Base-by-base conservation (phyloP, 371 early-diverging fungal genomes). In the Vairimorpha ceranae region DNA sequence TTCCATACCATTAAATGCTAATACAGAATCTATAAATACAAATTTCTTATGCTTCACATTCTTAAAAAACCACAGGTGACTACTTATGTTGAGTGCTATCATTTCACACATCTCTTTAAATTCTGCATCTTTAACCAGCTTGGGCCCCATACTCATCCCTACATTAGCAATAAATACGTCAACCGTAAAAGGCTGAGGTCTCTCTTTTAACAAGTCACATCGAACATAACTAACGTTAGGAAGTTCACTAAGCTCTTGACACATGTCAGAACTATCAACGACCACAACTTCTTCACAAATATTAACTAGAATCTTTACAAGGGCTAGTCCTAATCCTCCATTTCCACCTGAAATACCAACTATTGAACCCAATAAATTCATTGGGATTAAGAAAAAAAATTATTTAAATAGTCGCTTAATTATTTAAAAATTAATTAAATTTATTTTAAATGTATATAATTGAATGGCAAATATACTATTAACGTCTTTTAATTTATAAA, bases 11-110 rank as follows among this genome's bases (percentile, higher is more conserved):
- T 56, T 46, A 4, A 68, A 70, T 17, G 72, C 56, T 19, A 77
- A 59, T 0, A 82, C 74, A 29, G 75, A 74, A 59, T 68, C 74
- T 3, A 79, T 72, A 68, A 77, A 79, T n/a, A 82, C 82, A 25
- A 72, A n/a, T 65, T 76, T 78, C 36, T 38, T 72, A 56, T 58
- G 75, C 15, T 63, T 72, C 33, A 43, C 41, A 45, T 46, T 46
- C 21, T 70, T 74, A 23, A 71, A 19, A 25, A 74, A 33, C 21
- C 61, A 54, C 8, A 77, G 4, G 14, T 76, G 74, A 3, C 60
- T 30, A 2, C 35, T 17, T 2, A 82, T 38, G 65, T 82, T 78
- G 6, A 76, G 17, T 15, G 51, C 19, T 14, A 78, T 36, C 43
- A 64, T 61, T 8, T 67, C 46, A 1, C 33, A n/a, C 0, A 77